These are phyloP conservation scores for Graphiopsis chlorocephala DNA, from an alignment of 2,329 filamentous ascomycete genomes.

Conservation along the genomic window DNA sequence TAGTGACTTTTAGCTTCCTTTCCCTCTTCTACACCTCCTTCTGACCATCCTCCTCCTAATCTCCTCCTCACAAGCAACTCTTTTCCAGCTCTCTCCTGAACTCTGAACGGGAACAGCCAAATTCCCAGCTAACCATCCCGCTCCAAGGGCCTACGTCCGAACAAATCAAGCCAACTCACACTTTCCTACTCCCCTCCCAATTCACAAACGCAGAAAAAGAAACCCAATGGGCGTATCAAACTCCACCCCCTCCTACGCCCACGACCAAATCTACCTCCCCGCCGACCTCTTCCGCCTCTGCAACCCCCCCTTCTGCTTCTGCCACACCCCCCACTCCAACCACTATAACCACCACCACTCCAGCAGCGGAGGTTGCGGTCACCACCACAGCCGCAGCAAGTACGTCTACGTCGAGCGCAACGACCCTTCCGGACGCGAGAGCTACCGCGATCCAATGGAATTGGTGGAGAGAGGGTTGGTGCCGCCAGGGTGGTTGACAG, in stretches of 20 bases:
- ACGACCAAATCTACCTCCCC: constrained; percentile 26
- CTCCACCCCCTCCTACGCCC: constrained; percentile 19
- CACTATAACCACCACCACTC: too few species aligned
- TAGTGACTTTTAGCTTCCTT: background rate
- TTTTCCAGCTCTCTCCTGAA: background rate
- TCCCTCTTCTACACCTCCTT: background rate
- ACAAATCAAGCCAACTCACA: too few species aligned
- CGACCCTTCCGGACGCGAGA: constrained; percentile 21
- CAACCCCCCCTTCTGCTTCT: constrained; percentile 23
- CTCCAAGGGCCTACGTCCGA: background rate
- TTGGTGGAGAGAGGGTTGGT: constrained; percentile 20
- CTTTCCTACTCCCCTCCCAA: too few species aligned
- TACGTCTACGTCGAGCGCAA: constrained; percentile 29
- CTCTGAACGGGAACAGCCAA: background rate
- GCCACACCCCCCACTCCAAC: constrained; percentile 20
- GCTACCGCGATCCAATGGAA: constrained; percentile 26
- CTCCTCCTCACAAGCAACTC: background rate
- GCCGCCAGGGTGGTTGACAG: constrained; percentile 18
- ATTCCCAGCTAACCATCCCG: background rate
- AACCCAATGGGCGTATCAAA: constrained; percentile 30
- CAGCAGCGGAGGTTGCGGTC: background rate
- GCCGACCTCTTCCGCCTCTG: constrained; percentile 27
- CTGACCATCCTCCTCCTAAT: too few species aligned
- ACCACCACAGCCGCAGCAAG: constrained; percentile 16
- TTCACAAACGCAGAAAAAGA: background rate